Evolutionary conservation across 2,329 filamentous ascomycete genomes (phyloP), one percentile per base, ranked within the genome.

Genomic region (Gliomastix tumulicola): DNA sequence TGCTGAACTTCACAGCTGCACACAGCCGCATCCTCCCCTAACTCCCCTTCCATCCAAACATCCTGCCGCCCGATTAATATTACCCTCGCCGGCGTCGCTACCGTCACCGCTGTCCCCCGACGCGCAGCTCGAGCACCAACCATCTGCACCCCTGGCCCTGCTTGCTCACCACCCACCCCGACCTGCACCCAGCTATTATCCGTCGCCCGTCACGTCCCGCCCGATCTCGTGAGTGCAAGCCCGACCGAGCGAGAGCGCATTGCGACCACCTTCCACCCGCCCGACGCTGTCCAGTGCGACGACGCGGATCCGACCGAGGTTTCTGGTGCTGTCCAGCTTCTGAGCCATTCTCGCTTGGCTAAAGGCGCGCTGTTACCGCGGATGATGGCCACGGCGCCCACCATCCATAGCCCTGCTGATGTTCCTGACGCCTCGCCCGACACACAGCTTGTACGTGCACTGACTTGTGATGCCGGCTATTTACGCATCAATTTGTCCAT

Each of bases 351-450:
- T 28, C 25, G 25, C 25, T n/a, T 34, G 18, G 21, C 21, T 39
- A 56, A 52, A 49, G 51, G 56, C 53, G 54, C 50, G 55, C 53
- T 53, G 50, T 56, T 56, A 65, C 62, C 60, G 69, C 72, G 73
- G 71, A 79, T 74, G 72, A 79, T 79, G 74, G 74, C 74, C 69
- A 72, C 72, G 68, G 74, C 75, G 71, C 66, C 69, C 65, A 65
- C 66, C 56, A 62, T 66, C 58, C 61, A 68, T 53, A 68, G 61
- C 62, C 62, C 65, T 60, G 66, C 66, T 59, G 68, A 72, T 69
- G 69, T 66, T 63, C 63, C 68, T 64, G 25, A n/a, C 17, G 57
- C 64, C 55, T 62, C 63, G 52, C 57, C 63, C 51, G 60, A 65
- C 49, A 50, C 61, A 47, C 59, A 64, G 55, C 60, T 59, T 50